Evolutionary conservation across 73 alveolate genomes (phyloP).

Genomic region (Uronychia binucleata): DNA sequence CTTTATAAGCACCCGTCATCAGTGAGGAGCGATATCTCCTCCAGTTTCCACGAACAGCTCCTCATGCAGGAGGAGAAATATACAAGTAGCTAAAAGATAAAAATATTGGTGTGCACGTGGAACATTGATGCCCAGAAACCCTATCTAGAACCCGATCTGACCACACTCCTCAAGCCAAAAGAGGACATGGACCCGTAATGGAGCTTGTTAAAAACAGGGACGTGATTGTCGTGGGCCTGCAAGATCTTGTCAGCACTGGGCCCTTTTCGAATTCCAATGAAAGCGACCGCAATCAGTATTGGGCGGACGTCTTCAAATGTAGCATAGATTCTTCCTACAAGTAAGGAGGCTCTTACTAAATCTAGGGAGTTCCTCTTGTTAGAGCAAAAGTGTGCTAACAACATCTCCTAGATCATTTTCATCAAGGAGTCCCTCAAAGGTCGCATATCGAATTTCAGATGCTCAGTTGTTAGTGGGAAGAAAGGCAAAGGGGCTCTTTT

Average conservation of each 20-base stretch:
- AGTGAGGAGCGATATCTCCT: not conserved
- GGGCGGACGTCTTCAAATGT: not conserved
- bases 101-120: conserved; percentile 19
- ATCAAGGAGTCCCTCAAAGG: not conserved
- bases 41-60: not conserved
- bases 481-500: not conserved
- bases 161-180: not conserved
- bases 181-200: not conserved
- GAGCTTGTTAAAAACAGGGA: not conserved
- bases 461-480: not conserved
- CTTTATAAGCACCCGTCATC: conserved; percentile 14
- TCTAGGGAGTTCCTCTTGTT: not conserved
- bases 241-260: not conserved
- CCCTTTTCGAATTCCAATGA: not conserved
- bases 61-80: not conserved
- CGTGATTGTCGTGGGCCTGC: not conserved
- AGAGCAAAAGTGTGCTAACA: not conserved
- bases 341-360: not conserved
- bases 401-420: not conserved
- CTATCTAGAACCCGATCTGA: not conserved
- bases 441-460: not conserved
- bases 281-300: not conserved
- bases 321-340: not conserved
- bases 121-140: conserved; percentile 7
- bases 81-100: not conserved